phyloP scores from a whole-genome alignment of 2,329 filamentous ascomycete species.

The Exophiala dermatitidis region DNA sequence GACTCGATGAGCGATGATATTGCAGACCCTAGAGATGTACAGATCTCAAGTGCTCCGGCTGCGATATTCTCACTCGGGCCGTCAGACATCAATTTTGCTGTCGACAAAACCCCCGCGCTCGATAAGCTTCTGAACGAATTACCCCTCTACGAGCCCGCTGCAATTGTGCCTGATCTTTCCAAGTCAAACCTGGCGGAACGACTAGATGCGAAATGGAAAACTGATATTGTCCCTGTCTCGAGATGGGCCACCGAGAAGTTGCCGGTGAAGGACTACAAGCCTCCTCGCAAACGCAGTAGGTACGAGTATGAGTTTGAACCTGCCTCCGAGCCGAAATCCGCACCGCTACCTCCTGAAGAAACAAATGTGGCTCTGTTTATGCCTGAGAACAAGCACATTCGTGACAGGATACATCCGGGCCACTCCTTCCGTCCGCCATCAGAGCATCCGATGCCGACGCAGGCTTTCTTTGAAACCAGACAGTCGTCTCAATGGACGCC shows the following conservation, averaged over 20 bases:
- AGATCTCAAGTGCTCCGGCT: conserved; percentile 53
- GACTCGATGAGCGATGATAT: conserved; percentile 48
- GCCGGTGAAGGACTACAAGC: conserved; percentile 57
- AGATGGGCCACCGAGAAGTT: conserved; percentile 81
- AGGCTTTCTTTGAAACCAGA: conserved; percentile 82
- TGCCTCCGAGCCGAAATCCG: conserved; percentile 47
- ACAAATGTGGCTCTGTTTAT: conserved; percentile 80
- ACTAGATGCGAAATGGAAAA: conserved; percentile 63
- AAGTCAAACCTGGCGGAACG: conserved; percentile 38
- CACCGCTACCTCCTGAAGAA: conserved; percentile 59
- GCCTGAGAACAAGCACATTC: conserved; percentile 78
- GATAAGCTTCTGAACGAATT: conserved; percentile 74
- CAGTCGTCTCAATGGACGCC: conserved; percentile 85
- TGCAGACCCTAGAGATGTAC: conserved; percentile 35
- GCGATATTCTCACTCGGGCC: conserved; percentile 76
- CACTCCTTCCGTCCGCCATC: conserved; percentile 91
- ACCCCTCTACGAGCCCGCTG: conserved; percentile 64
- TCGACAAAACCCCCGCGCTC: conserved; percentile 65
- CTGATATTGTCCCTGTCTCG: conserved; percentile 72
- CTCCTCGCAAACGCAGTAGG: conserved; percentile 69
- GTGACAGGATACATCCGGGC: conserved; percentile 81
- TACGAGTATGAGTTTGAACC: conserved; percentile 74
- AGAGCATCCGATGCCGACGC: conserved; percentile 82
- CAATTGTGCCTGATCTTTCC: conserved; percentile 44
- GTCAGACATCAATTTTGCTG: conserved; percentile 71